Evolutionary conservation across 306 rosid species (phyloP).

Genomic region (Ziziphus jujuba): DNA sequence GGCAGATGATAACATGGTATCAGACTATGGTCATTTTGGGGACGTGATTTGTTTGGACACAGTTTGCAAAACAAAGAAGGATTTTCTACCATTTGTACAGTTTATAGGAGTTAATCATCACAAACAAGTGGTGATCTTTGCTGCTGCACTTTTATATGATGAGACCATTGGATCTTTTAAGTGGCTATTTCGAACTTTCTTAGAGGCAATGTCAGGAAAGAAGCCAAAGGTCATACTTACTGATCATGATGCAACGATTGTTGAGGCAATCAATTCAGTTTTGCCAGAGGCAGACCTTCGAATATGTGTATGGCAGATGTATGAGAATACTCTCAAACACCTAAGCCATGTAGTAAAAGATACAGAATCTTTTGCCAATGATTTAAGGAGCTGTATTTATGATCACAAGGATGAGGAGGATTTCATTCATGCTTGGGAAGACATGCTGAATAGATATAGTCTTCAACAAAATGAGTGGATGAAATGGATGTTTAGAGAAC

Average conservation of each 20-base stretch:
- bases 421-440: slow-evolving; percentile 52
- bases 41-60: slow-evolving; percentile 63
- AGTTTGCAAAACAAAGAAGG: slow-evolving; percentile 41
- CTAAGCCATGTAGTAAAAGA: slow-evolving; percentile 46
- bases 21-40: slow-evolving; percentile 54
- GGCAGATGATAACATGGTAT: slow-evolving; percentile 58
- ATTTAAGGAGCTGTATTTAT: slow-evolving; percentile 54
- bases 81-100: slow-evolving; percentile 40
- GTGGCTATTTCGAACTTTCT: slow-evolving; percentile 53
- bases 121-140: slow-evolving; percentile 51
- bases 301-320: slow-evolving; percentile 61
- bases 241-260: slow-evolving; percentile 57
- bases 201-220: slow-evolving; percentile 53
- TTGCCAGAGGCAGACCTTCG: slow-evolving; percentile 46
- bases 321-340: slow-evolving; percentile 54
- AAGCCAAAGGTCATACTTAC: slow-evolving; percentile 60
- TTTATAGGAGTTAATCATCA: slow-evolving; percentile 59
- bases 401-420: slow-evolving; percentile 51
- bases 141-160: slow-evolving; percentile 50
- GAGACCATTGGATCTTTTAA: slow-evolving; percentile 54
- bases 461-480: slow-evolving; percentile 66
- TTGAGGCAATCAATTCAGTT: slow-evolving; percentile 52
- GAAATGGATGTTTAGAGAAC: slow-evolving; percentile 68
- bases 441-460: slow-evolving; percentile 49
- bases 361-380: slow-evolving; percentile 46